Conservation (phyloP, 2,329 filamentous ascomycete genomes). For the Pseudocercospora fuligena region DNA sequence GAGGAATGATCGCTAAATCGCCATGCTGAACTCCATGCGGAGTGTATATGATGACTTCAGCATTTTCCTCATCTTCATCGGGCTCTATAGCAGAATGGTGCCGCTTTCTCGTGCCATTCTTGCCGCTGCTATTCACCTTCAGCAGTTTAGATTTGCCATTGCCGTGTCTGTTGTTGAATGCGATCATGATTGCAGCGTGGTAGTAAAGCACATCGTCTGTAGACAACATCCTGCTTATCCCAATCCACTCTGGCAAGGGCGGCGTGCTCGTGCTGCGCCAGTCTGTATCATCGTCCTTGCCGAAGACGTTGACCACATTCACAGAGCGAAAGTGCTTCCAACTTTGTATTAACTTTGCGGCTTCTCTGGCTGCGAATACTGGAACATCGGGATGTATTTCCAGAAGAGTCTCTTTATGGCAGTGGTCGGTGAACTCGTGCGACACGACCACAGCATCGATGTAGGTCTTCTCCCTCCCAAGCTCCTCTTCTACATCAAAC, state of each 20-base stretch:
- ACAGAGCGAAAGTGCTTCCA: slow-evolving; percentile 67
- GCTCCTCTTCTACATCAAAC: slow-evolving; percentile 14
- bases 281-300: slow-evolving; percentile 41
- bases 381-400: slow-evolving; percentile 60
- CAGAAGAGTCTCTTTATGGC: slow-evolving; percentile 64
- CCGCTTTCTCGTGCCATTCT: slow-evolving; percentile 30
- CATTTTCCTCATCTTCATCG: slow-evolving; percentile 41
- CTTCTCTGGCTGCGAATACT: slow-evolving; percentile 63
- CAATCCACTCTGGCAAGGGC: slow-evolving; percentile 64
- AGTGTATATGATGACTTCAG: slow-evolving; percentile 66
- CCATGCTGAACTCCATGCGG: slow-evolving; percentile 63
- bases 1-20: slow-evolving; percentile 50
- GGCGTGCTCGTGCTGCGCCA: slow-evolving; percentile 53
- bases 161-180: slow-evolving; percentile 50
- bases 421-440: slow-evolving; percentile 73
- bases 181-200: slow-evolving; percentile 65
- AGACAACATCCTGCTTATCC: slow-evolving; percentile 62
- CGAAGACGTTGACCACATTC: slow-evolving; percentile 55
- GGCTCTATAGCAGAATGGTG: slow-evolving; percentile 23
- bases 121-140: slow-evolving; percentile 29
- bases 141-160: slow-evolving; percentile 16
- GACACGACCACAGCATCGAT: slow-evolving; percentile 65
- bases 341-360: slow-evolving; percentile 59
- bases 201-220: slow-evolving; percentile 62
- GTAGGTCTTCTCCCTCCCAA: slow-evolving; percentile 38